Evolutionary conservation across 805 yeast genomes (phyloP).

Genomic region (Metschnikowia cerradonensis): DNA sequence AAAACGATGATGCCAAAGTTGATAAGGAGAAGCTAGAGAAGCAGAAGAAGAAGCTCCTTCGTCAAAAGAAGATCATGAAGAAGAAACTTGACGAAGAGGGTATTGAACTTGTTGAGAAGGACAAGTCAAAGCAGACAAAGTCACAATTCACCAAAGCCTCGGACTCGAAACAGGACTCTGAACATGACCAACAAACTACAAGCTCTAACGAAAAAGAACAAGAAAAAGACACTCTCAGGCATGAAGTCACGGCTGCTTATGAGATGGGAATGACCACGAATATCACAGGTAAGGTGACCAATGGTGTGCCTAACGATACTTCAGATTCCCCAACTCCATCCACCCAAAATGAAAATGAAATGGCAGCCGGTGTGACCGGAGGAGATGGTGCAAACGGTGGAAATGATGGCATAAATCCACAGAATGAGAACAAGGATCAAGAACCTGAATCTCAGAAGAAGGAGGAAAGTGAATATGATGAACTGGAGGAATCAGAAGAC

Average conservation of each 20-base stretch:
- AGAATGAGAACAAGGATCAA: conserved; percentile 1
- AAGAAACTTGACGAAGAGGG: conserved; percentile 10
- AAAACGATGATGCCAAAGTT: conserved; percentile 27
- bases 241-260: neutral
- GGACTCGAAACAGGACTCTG: neutral
- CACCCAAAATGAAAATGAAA: neutral
- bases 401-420: conserved; percentile 2
- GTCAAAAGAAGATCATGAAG: conserved; percentile 18
- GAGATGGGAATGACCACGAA: neutral
- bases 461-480: conserved; percentile 9
- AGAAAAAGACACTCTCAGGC: neutral
- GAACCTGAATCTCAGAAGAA: conserved; percentile 6
- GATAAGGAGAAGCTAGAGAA: conserved; percentile 26
- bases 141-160: neutral
- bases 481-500: conserved; percentile 7
- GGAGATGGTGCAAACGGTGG: conserved; percentile 5
- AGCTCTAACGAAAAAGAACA: neutral
- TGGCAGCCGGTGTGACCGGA: neutral
- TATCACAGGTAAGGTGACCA: neutral
- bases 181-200: neutral
- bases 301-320: neutral
- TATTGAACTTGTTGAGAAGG: neutral
- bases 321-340: neutral
- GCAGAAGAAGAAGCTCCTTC: conserved; percentile 24
- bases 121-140: neutral